A percentile compares a stretch with the other conserved stretches of the same genome.
Conservation (phyloP, 78 protist species). For the Carpediemonas membranifera region DNA sequence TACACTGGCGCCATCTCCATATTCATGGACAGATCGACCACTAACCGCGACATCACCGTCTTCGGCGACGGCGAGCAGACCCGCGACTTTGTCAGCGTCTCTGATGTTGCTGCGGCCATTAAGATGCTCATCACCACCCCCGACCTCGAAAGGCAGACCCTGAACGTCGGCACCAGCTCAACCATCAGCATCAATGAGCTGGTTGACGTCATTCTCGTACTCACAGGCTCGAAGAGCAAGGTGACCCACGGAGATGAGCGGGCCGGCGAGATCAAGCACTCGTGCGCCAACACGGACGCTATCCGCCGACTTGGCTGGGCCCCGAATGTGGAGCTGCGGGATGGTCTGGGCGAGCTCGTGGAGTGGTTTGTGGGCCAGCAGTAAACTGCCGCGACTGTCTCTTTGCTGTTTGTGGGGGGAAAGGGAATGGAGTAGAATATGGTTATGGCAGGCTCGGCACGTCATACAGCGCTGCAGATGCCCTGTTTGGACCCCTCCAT, state of each 20-base stretch:
- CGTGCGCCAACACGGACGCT: neutral
- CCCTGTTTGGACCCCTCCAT: too few species aligned
- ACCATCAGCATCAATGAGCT: slow-evolving; percentile 6
- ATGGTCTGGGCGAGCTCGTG: neutral
- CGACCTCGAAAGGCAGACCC: neutral
- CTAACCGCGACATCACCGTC: neutral
- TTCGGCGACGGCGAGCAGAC: slow-evolving; percentile 45
- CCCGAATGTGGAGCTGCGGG: neutral
- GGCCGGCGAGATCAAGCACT: slow-evolving; percentile 27
- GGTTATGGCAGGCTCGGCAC: too few species aligned
- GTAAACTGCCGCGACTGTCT: too few species aligned
- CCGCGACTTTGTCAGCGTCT: slow-evolving; percentile 29
- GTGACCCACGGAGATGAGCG: neutral
- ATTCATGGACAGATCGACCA: slow-evolving; percentile 6
- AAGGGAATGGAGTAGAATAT: too few species aligned
- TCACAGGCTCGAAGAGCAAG: neutral
- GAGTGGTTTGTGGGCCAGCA: neutral
- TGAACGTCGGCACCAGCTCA: slow-evolving; percentile 19
- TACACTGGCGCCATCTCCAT: slow-evolving; percentile 31
- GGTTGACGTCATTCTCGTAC: neutral
- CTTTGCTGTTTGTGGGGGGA: too few species aligned
- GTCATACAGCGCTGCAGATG: too few species aligned
- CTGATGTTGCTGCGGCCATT: slow-evolving; percentile 19
- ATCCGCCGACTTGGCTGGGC: neutral
- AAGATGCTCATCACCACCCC: neutral